Conservation (phyloP, 176 grass and related monocot species). For the Zea luxurians region DNA sequence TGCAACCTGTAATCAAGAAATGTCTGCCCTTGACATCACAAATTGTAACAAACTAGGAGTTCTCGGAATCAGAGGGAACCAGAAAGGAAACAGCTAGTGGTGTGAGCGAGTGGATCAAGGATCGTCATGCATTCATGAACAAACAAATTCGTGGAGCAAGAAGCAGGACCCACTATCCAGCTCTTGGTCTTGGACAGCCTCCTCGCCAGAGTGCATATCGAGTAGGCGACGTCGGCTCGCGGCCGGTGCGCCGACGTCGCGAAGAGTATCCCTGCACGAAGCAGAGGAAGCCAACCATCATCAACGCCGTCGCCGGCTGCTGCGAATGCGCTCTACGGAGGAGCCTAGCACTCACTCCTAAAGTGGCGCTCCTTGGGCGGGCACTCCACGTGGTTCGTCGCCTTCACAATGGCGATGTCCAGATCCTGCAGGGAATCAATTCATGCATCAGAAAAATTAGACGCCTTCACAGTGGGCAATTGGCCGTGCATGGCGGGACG, state of each 20-base stretch:
- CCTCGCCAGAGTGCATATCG: slow-evolving; percentile 72
- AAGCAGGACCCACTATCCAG: slow-evolving; percentile 74
- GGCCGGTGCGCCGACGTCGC: slow-evolving; percentile 62
- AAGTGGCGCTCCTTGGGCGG: slow-evolving; percentile 92
- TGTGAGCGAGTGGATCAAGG: neutral
- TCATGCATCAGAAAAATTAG: neutral
- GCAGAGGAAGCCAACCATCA: neutral
- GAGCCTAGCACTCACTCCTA: slow-evolving; percentile 70
- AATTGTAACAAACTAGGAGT: neutral
- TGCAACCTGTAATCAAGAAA: slow-evolving; percentile 63
- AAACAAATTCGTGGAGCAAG: neutral
- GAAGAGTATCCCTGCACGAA: slow-evolving; percentile 63
- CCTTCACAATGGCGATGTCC: slow-evolving; percentile 97
- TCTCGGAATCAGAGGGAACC: neutral
- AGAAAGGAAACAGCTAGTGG: neutral
- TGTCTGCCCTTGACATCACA: neutral
- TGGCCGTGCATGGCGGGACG: neutral
- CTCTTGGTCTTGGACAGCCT: slow-evolving; percentile 88
- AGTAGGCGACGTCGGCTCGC: slow-evolving; percentile 83
- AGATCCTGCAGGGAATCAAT: slow-evolving; percentile 53
- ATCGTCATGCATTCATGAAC: neutral
- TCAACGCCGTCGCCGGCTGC: neutral
- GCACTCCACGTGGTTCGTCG: slow-evolving; percentile 89
- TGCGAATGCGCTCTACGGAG: neutral
- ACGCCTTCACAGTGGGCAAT: neutral